Evolutionary conservation across 2,329 filamentous ascomycete species (phyloP), one percentile per base, ranked within the genome.

Genomic region (Alternaria sp.): DNA sequence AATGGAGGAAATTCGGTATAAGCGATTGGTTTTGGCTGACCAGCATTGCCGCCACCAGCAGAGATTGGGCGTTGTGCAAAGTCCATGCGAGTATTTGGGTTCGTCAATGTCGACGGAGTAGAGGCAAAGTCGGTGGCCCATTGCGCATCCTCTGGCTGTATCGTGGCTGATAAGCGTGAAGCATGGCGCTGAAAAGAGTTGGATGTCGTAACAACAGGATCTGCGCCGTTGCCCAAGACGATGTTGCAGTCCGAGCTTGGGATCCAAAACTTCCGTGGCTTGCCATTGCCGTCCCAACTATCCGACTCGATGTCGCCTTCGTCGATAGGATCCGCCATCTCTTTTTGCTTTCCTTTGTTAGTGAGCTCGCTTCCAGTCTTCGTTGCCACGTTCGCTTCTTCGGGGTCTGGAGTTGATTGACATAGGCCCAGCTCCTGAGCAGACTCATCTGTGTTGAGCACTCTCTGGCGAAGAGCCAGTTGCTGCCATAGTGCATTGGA

Each of bases 1-100:
- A 88, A 88, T 1, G 86, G 86, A 19, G 86, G 86, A 59, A 85
- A 87, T 56, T 86, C 81, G 10, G 85, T 86, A 68, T 84, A 88
- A 5, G 80, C 78, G 23, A 84, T 79, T 6, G 80, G 80, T 54
- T 74, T 79, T 13, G 79, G 72, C 61, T 78, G 77, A 43, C 77
- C 70, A 32, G 77, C 74, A 49, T 78, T 77, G 43, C 74, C 72
- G 30, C 76, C 77, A 36, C 78, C 75, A 25, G 76, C 76, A 6
- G 79, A 78, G 12, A 77, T 73, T 3, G 79, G 78, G 15, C 78
- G 69, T 8, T 60, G 64, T 5, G 74, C 67, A 28, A 73, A 64
- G 23, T 79, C 74, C 25, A 69, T 68, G 11, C 73, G 69, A 0
- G 77, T 75, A 21, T 76, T 78, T 0, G 77, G 77, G 25, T 80